Percentiles rank a stretch among this genome's conserved stretches.
Conservation (phyloP, 352 stramenopile species). For the Globisporangium irregulare region DNA sequence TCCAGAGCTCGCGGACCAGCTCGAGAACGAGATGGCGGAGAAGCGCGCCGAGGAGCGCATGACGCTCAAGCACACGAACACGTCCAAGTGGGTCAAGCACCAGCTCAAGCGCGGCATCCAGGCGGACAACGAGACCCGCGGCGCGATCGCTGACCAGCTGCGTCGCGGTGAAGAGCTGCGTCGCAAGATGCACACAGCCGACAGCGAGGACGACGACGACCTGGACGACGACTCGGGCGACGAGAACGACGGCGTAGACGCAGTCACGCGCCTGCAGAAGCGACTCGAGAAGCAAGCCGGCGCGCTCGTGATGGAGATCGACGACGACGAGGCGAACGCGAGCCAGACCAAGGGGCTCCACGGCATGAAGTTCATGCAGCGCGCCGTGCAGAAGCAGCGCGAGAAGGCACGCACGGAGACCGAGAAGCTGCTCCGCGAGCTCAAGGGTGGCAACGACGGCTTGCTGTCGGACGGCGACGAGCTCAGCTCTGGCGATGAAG, state of each 20-base stretch:
- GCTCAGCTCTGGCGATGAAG: constrained; percentile 44
- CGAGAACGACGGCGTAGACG: constrained; percentile 42
- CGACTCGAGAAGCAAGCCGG: constrained; percentile 67
- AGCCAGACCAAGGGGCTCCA: constrained; percentile 84
- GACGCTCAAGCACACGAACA: constrained; percentile 98
- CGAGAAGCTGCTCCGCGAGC: constrained; percentile 91
- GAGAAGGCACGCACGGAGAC: constrained; percentile 91
- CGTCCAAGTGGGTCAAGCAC: constrained; percentile 96
- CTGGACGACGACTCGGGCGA: constrained; percentile 46
- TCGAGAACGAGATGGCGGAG: constrained; percentile 84
- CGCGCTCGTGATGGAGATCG: constrained; percentile 75
- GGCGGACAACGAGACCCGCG: constrained; percentile 90
- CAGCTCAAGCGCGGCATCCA: constrained; percentile 91
- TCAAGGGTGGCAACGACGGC: constrained; percentile 82
- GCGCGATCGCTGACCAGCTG: constrained; percentile 88
- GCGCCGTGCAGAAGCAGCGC: constrained; percentile 93
- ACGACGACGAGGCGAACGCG: constrained; percentile 45
- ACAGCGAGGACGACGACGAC: constrained; percentile 64
- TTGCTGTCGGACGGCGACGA: constrained; percentile 62
- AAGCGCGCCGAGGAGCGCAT: constrained; percentile 96
- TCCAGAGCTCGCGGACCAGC: constrained; percentile 60
- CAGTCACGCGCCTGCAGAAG: constrained; percentile 55
- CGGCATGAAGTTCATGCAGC: constrained; percentile 98
- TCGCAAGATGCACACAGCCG: constrained; percentile 87
- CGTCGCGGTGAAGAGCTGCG: constrained; percentile 91